Conservation (phyloP, 768 basidiomycete species). For the Suillus bovinus region DNA sequence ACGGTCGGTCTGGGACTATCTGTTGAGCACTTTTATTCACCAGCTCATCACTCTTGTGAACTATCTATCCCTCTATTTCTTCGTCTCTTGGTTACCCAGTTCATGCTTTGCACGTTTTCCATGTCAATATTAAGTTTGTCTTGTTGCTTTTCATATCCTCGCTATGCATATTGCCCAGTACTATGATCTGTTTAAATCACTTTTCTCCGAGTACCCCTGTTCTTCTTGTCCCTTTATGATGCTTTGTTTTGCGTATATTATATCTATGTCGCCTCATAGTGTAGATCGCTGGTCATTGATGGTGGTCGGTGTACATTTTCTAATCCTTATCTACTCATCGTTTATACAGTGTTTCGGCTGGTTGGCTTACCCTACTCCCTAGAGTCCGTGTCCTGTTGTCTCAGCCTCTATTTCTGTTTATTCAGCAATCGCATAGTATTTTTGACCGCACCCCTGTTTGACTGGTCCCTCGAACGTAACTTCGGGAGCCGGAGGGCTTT, state of each 20-base stretch:
- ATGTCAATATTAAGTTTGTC: constrained; percentile 27
- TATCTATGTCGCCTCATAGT: constrained; percentile 31
- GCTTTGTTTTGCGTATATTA: constrained; percentile 34
- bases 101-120: constrained; percentile 25
- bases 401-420: constrained; percentile 1
- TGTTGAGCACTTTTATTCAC: constrained; percentile 24
- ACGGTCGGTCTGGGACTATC: constrained; percentile 26
- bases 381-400: neutral
- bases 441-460: neutral
- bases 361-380: constrained; percentile 2
- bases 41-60: constrained; percentile 23
- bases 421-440: constrained; percentile 2
- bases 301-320: constrained; percentile 23
- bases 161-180: constrained; percentile 15
- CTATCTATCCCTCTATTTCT: constrained; percentile 29
- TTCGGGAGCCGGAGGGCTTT: neutral
- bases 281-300: constrained; percentile 27
- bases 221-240: constrained; percentile 14
- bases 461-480: neutral
- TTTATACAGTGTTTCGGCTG: constrained; percentile 27
- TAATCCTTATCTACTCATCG: constrained; percentile 38
- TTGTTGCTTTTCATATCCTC: constrained; percentile 30
- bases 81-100: constrained; percentile 32
- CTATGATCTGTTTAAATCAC: constrained; percentile 20
- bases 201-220: neutral